Percentiles rank a stretch among this genome's conserved stretches.
These are phyloP conservation scores for Favolaschia claudopus DNA, from an alignment of 768 basidiomycete genomes.

Conservation along the genomic window DNA sequence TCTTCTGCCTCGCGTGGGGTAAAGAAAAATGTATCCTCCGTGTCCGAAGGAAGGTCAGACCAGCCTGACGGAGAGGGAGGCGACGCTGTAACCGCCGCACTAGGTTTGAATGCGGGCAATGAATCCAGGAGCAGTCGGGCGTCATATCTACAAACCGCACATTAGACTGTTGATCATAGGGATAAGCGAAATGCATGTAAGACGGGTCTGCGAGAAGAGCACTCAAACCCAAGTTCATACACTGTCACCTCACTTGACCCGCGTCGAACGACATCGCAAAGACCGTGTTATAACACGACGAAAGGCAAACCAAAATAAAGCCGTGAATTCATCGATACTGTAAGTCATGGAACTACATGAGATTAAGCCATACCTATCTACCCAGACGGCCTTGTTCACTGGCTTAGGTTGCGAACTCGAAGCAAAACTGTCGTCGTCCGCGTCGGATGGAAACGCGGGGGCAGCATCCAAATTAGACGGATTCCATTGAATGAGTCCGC, in stretches of 20 bases:
- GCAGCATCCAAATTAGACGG: not conserved
- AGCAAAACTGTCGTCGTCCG: constrained; percentile 24
- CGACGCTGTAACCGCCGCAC: constrained; percentile 7
- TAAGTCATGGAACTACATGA: constrained; percentile 16
- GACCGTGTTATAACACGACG: too few relatives aligned
- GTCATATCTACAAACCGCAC: constrained; percentile 69
- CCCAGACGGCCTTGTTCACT: constrained; percentile 55
- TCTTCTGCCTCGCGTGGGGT: constrained; percentile 71
- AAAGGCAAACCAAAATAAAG: constrained; percentile 36
- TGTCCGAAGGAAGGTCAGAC: constrained; percentile 86
- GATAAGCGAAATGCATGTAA: too few relatives aligned
- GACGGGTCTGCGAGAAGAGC: too few relatives aligned
- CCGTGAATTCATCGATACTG: constrained; percentile 1
- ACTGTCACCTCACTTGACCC: too few relatives aligned
- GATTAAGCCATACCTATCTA: constrained; percentile 78
- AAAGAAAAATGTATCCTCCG: constrained; percentile 87
- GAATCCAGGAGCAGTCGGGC: constrained; percentile 76
- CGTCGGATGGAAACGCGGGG: constrained; percentile 26
- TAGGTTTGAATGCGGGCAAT: constrained; percentile 40
- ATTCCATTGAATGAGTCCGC: constrained; percentile 36
- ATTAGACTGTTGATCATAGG: constrained; percentile 27
- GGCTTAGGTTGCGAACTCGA: constrained; percentile 8
- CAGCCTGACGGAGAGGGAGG: constrained; percentile 65
- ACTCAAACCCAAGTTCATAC: too few relatives aligned
- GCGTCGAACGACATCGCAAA: too few relatives aligned